Base-by-base conservation (phyloP, 345 rosid genomes). In the Salix suchowensis region DNA sequence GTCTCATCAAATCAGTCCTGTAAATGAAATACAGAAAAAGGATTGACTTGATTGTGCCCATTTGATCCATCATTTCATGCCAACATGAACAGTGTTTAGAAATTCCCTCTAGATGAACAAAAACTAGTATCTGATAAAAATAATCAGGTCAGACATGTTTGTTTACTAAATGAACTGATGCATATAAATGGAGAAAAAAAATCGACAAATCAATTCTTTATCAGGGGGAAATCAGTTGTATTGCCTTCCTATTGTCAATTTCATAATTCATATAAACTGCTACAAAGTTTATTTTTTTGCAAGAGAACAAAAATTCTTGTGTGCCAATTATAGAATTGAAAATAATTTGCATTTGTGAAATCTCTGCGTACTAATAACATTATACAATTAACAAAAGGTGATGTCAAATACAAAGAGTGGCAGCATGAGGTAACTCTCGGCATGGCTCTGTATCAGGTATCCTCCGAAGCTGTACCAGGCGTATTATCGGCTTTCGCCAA, bases 301-400 rank as follows among this genome's bases (percentile, higher is more conserved):
- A 40, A 3, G 23, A 67, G 36, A 28, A 30, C 14, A 3, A 26
- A 26, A 10, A 48, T 16, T 58, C 30, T 1, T 23, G 55, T n/a
- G 60, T 28, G 73, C 40, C 23, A 68, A 61, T 4, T 0, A 6
- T 50, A 62, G 4, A 74, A 62, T 8, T 73, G 76, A 32, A 74
- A 74, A 67, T 74, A 52, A 79, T 46, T 70, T 74, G 55, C 75
- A 50, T 52, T 65, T 65, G 32, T 66, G 21, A 65, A 65, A 23
- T 48, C 66, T 72, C 19, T 11, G 69, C 10, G 18, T 28, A 54
- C 23, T 44, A 39, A 30, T 52, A 70, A 66, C 76, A 81, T 69
- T 66, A 28, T 82, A 82, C 80, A 74, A 73, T 76, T 79, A 72
- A 67, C 67, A 75, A 67, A 80, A 73, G 77, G 66, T 62, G 58